Evolutionary conservation across 352 stramenopile genomes (phyloP).

Genomic region (Phytopythium litorale): DNA sequence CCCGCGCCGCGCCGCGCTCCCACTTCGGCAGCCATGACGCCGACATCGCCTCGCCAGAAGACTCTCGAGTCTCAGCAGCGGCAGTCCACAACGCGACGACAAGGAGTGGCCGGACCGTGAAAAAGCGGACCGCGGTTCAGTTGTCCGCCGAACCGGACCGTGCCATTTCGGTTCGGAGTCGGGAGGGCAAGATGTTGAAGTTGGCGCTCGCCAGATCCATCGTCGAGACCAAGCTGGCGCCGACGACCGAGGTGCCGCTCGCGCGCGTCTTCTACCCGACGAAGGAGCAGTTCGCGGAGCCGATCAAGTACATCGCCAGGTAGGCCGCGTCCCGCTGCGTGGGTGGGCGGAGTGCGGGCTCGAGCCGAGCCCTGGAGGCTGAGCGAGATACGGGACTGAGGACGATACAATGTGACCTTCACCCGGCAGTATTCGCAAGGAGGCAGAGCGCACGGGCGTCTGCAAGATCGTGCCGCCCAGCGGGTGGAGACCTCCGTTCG

Average conservation of each 20-base stretch:
- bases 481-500: constrained; percentile 89
- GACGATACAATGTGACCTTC: not conserved
- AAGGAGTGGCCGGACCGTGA: constrained; percentile 6
- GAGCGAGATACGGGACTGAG: not conserved
- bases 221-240: constrained; percentile 43
- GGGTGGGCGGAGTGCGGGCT: not conserved
- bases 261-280: constrained; percentile 78
- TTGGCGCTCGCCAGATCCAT: constrained; percentile 49
- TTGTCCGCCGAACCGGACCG: constrained; percentile 19
- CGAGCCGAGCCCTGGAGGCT: not conserved
- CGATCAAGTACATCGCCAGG: constrained; percentile 86
- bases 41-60: not conserved
- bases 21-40: not conserved
- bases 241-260: constrained; percentile 22
- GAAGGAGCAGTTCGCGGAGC: constrained; percentile 82
- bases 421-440: constrained; percentile 44
- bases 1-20: not conserved
- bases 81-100: constrained; percentile 1
- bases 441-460: constrained; percentile 85
- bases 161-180: constrained; percentile 13
- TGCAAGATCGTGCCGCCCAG: constrained; percentile 97
- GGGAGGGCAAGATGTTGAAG: constrained; percentile 61
- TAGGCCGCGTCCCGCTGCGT: constrained; percentile 15
- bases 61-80: not conserved
- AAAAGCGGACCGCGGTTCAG: constrained; percentile 34